These are phyloP conservation scores for Inonotus obliquus DNA, from an alignment of 1,284 basidiomycete genomes.

Conservation along the genomic window DNA sequence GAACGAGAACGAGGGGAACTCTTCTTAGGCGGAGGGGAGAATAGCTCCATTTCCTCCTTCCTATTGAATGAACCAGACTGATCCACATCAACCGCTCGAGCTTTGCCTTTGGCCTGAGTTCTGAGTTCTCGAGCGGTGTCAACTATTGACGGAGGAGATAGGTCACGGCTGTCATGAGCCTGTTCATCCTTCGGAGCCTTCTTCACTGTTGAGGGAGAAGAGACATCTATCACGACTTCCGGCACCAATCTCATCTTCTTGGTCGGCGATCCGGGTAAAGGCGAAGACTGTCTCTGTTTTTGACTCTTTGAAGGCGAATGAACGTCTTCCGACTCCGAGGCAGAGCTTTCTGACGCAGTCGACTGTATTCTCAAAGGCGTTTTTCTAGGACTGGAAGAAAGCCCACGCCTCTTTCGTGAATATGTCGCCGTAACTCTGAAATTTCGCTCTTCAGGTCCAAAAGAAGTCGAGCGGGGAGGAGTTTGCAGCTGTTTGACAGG, in stretches of 20 bases:
- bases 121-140: neutral
- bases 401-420: conserved; percentile 12
- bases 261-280: neutral
- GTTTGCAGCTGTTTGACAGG: conserved; percentile 23
- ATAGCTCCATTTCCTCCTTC: neutral
- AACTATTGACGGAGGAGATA: neutral
- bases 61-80: neutral
- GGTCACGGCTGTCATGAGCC: neutral
- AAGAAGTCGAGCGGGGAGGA: conserved; percentile 26
- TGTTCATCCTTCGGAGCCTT: neutral
- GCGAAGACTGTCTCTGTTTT: neutral
- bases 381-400: neutral
- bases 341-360: conserved; percentile 3
- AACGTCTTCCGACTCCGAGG: neutral
- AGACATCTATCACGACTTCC: conserved; percentile 8
- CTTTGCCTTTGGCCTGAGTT: conserved; percentile 7
- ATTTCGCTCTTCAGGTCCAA: conserved; percentile 21
- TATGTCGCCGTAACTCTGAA: neutral
- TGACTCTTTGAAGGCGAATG: neutral
- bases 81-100: neutral
- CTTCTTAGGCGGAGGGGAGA: neutral
- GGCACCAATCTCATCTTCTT: conserved; percentile 3
- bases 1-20: neutral
- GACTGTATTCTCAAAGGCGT: neutral
- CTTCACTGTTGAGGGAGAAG: neutral